phyloP scores from a whole-genome alignment of 2,329 filamentous ascomycete species.

The Aspergillus felis region DNA sequence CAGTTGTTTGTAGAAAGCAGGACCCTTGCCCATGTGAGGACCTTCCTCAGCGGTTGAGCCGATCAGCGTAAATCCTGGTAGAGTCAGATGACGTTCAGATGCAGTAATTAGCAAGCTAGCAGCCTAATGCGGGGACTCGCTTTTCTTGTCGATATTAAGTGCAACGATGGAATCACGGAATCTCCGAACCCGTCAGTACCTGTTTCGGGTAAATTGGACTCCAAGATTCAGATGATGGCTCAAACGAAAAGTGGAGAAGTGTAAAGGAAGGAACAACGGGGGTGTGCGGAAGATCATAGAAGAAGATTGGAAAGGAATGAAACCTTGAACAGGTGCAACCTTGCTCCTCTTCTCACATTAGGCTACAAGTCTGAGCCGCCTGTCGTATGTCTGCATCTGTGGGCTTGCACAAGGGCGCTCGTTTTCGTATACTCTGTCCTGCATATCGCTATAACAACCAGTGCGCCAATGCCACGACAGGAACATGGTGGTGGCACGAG shows the following conservation, averaged over 20 bases:
- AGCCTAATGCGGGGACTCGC: neutral
- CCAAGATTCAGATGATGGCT: slow-evolving; percentile 3
- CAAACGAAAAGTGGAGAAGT: slow-evolving; percentile 11
- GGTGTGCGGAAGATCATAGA: neutral
- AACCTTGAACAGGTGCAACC: neutral
- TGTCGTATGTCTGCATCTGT: neutral
- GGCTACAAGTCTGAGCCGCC: neutral
- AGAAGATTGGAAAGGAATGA: neutral
- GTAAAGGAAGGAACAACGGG: slow-evolving; percentile 3
- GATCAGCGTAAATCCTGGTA: neutral
- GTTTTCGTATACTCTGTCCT: neutral
- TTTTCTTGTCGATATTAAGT: neutral
- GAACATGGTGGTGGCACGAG: neutral
- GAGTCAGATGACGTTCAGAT: neutral
- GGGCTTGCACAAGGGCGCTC: neutral
- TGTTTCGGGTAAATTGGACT: slow-evolving; percentile 14
- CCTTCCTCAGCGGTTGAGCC: neutral
- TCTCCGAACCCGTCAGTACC: neutral
- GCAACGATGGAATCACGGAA: neutral
- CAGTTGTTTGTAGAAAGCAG: neutral
- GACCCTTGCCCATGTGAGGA: neutral
- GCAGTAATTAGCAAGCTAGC: neutral
- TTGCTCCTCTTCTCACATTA: too few species aligned
- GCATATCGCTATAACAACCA: neutral
- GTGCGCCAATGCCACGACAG: neutral